Conservation (phyloP, 2,329 filamentous ascomycete genomes). For the Amylocarpus encephaloides region DNA sequence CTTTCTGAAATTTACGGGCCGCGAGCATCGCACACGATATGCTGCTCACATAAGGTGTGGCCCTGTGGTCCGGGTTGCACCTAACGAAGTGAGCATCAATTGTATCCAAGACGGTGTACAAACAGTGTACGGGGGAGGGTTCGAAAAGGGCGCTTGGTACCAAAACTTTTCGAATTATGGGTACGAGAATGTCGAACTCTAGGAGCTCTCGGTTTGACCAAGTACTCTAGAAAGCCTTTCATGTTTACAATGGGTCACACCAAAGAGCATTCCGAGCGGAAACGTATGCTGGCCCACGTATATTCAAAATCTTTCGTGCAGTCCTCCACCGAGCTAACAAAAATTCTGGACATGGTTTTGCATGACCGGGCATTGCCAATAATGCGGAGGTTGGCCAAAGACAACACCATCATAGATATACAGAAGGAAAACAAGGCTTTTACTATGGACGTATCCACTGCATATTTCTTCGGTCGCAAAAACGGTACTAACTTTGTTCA, state of each 20-base stretch:
- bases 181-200: slow-evolving; percentile 38
- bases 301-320: slow-evolving; percentile 72
- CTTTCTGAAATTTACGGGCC: not conserved
- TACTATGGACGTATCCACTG: slow-evolving; percentile 69
- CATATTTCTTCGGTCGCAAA: slow-evolving; percentile 62
- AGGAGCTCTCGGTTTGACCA: not conserved
- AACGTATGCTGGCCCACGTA: slow-evolving; percentile 69
- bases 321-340: slow-evolving; percentile 48
- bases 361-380: slow-evolving; percentile 53
- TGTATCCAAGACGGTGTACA: slow-evolving; percentile 8
- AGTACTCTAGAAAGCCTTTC: not conserved
- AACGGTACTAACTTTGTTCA: slow-evolving; percentile 50
- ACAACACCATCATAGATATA: slow-evolving; percentile 38
- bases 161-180: slow-evolving; percentile 58
- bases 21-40: slow-evolving; percentile 19
- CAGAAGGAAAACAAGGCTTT: slow-evolving; percentile 59
- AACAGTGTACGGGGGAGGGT: slow-evolving; percentile 8
- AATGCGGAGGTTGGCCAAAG: slow-evolving; percentile 29
- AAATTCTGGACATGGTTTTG: slow-evolving; percentile 50
- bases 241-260: slow-evolving; percentile 60
- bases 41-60: slow-evolving; percentile 8
- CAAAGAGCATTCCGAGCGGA: slow-evolving; percentile 59
- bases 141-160: slow-evolving; percentile 12
- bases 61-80: slow-evolving; percentile 10
- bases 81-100: slow-evolving; percentile 12